phyloP scores from a whole-genome alignment of 805 yeast genomes.

The Clavispora vitiphila region DNA sequence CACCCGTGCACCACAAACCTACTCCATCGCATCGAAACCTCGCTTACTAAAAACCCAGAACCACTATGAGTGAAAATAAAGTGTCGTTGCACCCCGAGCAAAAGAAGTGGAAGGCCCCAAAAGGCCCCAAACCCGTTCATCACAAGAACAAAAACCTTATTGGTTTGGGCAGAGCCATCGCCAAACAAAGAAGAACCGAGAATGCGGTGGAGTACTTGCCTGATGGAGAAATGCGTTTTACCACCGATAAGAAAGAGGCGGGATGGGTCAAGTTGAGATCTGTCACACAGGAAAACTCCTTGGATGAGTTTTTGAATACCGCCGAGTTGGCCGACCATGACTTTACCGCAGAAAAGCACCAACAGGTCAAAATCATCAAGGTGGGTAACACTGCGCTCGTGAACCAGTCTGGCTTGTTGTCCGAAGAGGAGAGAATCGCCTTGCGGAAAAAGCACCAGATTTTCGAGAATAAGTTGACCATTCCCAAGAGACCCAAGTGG shows the following conservation, averaged over 20 bases:
- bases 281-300: slow-evolving; percentile 88
- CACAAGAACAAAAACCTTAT: slow-evolving; percentile 78
- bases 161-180: slow-evolving; percentile 82
- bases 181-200: slow-evolving; percentile 65
- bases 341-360: slow-evolving; percentile 85
- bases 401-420: slow-evolving; percentile 45
- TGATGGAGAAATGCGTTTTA: slow-evolving; percentile 85
- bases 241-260: slow-evolving; percentile 80
- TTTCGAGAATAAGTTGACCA: slow-evolving; percentile 67
- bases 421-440: slow-evolving; percentile 59
- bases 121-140: slow-evolving; percentile 87
- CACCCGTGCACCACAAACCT: slow-evolving; percentile 1
- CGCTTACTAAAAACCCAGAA: neutral
- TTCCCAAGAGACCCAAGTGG: slow-evolving; percentile 95
- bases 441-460: slow-evolving; percentile 59
- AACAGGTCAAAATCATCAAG: slow-evolving; percentile 78
- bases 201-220: slow-evolving; percentile 69
- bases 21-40: neutral
- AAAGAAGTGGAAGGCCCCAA: slow-evolving; percentile 82
- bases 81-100: slow-evolving; percentile 41
- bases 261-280: slow-evolving; percentile 88
- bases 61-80: slow-evolving; percentile 25
- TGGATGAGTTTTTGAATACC: slow-evolving; percentile 91
- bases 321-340: slow-evolving; percentile 96
- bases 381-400: slow-evolving; percentile 50